phyloP scores from a whole-genome alignment of 805 yeast species.

The Candida pini region DNA sequence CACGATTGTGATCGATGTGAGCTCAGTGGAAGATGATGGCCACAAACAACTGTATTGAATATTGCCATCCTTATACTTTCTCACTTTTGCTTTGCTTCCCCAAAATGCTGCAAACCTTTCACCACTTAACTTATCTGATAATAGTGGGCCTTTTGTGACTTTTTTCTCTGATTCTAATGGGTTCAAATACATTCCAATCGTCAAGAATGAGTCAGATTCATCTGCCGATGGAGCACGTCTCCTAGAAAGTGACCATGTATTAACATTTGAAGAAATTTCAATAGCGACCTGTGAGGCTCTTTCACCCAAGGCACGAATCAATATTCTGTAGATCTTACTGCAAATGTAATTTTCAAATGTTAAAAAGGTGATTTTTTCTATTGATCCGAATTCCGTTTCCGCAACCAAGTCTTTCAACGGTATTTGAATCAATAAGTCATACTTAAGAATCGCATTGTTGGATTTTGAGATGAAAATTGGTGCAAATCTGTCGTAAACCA shows the following conservation, averaged over 20 bases:
- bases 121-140: slow-evolving; percentile 52
- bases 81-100: slow-evolving; percentile 80
- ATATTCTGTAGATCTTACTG: slow-evolving; percentile 53
- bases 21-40: slow-evolving; percentile 52
- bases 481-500: slow-evolving; percentile 77
- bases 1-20: slow-evolving; percentile 61
- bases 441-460: slow-evolving; percentile 48
- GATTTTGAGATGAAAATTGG: slow-evolving; percentile 65
- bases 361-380: slow-evolving; percentile 66
- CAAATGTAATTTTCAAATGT: slow-evolving; percentile 62
- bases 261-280: slow-evolving; percentile 10
- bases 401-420: slow-evolving; percentile 37
- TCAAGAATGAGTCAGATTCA: slow-evolving; percentile 28
- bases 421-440: slow-evolving; percentile 57
- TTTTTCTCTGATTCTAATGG: slow-evolving; percentile 71
- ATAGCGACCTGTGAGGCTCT: slow-evolving; percentile 37
- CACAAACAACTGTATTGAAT: slow-evolving; percentile 90
- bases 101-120: slow-evolving; percentile 75
- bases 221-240: slow-evolving; percentile 42
- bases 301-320: slow-evolving; percentile 52
- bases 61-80: slow-evolving; percentile 90
- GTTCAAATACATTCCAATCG: slow-evolving; percentile 64
- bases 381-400: slow-evolving; percentile 51
- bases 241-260: slow-evolving; percentile 38
- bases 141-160: slow-evolving; percentile 81